A percentile compares a stretch with the other conserved stretches of the same genome.
Evolutionary conservation across 192 early-diverging fungal species (phyloP).

Genomic region (Backusella tarrabulga): DNA sequence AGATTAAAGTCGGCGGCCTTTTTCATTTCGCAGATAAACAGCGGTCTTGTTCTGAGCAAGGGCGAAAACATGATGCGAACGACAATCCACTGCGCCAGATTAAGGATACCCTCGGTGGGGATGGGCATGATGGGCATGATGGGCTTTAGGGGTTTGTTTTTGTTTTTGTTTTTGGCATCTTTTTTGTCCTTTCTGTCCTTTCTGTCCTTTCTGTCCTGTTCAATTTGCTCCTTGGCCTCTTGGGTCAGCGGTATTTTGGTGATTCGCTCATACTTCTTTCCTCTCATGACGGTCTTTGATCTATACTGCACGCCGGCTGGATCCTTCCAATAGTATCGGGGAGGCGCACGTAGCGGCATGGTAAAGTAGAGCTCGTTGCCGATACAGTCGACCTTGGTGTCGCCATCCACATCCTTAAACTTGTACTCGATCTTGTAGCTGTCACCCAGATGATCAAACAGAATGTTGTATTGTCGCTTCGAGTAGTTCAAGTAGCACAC

Average conservation of each 20-base stretch:
- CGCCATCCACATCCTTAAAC: constrained; percentile 36
- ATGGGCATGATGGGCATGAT: constrained; percentile 27
- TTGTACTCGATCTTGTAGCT: constrained; percentile 28
- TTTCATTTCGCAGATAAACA: constrained; percentile 14
- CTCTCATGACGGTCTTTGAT: constrained; percentile 13
- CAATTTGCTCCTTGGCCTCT: neutral
- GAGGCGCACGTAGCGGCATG: constrained; percentile 40
- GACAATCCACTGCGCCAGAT: constrained; percentile 47
- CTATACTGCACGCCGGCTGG: neutral
- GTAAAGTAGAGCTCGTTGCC: constrained; percentile 23
- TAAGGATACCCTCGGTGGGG: constrained; percentile 20
- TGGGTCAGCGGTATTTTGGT: constrained; percentile 30
- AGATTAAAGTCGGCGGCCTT: constrained; percentile 38
- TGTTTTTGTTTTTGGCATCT: too few species aligned
- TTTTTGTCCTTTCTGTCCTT: too few species aligned
- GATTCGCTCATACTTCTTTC: constrained; percentile 30
- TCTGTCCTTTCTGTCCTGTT: neutral
- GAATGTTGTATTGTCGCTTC: constrained; percentile 18
- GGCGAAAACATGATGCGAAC: constrained; percentile 26
- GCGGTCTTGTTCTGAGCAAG: neutral
- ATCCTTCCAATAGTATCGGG: constrained; percentile 38
- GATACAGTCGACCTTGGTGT: constrained; percentile 18
- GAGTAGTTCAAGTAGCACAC: constrained; percentile 25
- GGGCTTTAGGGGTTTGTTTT: constrained; percentile 12
- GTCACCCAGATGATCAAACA: constrained; percentile 21